phyloP scores from a whole-genome alignment of 805 yeast species.

The Metschnikowia amazonensis region DNA sequence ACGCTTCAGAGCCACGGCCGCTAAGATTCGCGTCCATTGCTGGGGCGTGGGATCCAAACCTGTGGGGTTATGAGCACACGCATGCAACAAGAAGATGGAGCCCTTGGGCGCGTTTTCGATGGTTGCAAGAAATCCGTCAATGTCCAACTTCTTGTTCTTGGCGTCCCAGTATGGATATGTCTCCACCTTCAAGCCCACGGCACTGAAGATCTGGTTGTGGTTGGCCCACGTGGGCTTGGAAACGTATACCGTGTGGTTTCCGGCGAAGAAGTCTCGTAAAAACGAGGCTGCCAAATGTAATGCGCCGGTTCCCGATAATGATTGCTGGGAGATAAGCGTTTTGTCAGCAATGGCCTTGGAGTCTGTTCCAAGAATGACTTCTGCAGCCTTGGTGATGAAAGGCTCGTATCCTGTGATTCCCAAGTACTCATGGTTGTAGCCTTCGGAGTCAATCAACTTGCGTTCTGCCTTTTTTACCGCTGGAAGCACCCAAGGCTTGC shows the following conservation, averaged over 20 bases:
- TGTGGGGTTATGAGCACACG: constrained; percentile 98
- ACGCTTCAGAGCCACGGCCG: constrained; percentile 52
- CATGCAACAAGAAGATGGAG: constrained; percentile 78
- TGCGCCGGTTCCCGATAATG: constrained; percentile 88
- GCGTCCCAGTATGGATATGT: constrained; percentile 86
- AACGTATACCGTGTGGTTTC: constrained; percentile 18
- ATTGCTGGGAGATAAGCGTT: constrained; percentile 62
- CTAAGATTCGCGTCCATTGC: constrained; percentile 74
- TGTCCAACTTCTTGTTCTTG: constrained; percentile 63
- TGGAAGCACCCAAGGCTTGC: constrained; percentile 70
- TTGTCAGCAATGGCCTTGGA: constrained; percentile 27
- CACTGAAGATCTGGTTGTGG: constrained; percentile 77
- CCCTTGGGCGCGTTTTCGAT: constrained; percentile 69
- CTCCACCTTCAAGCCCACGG: constrained; percentile 62
- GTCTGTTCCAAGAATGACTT: constrained; percentile 64
- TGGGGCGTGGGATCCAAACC: constrained; percentile 87
- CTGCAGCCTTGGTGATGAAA: constrained; percentile 67
- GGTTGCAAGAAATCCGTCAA: constrained; percentile 61
- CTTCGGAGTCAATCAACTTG: constrained; percentile 52
- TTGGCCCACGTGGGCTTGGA: constrained; percentile 95
- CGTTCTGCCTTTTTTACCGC: constrained; percentile 68
- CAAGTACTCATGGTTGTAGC: constrained; percentile 68
- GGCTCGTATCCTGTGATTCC: constrained; percentile 74
- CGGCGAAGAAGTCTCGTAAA: constrained; percentile 47
- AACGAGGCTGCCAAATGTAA: constrained; percentile 81